These are phyloP conservation scores for Piper betle DNA, from an alignment of 164 flowering plant genomes.

Conservation along the genomic window DNA sequence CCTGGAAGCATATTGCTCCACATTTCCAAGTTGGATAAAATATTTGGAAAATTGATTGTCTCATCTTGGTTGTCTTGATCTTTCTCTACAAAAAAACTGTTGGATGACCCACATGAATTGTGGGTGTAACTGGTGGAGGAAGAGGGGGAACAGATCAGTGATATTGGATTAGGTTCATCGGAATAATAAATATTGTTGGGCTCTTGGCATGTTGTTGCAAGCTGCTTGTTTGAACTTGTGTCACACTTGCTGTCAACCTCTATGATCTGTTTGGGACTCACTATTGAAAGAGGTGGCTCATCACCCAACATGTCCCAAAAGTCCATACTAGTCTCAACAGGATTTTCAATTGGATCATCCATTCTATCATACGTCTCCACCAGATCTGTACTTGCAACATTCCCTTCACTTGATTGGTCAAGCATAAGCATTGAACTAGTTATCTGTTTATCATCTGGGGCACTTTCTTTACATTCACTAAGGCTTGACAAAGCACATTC, in stretches of 20 bases:
- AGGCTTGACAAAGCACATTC: slow-evolving; percentile 8
- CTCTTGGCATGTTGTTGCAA: neutral
- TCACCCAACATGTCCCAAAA: slow-evolving; percentile 4
- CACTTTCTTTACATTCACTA: slow-evolving; percentile 4
- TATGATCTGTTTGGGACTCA: too few relatives aligned
- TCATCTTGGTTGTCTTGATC: neutral
- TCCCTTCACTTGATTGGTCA: too few relatives aligned
- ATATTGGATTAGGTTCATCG: neutral
- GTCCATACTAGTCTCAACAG: too few relatives aligned
- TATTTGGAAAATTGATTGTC: neutral
- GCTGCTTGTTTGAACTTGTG: neutral
- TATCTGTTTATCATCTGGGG: neutral
- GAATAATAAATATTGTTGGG: too few relatives aligned
- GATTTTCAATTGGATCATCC: neutral
- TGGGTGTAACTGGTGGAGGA: neutral
- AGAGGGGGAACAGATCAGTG: slow-evolving; percentile 3
- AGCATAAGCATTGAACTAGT: too few relatives aligned
- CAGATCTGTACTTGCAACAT: too few relatives aligned
- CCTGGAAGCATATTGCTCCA: slow-evolving; percentile 4
- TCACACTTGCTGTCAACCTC: neutral
- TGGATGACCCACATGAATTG: neutral
- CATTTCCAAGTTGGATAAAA: neutral
- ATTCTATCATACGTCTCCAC: neutral
- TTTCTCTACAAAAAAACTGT: neutral
- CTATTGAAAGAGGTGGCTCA: neutral